Percentiles rank a stretch among this genome's conserved stretches.
Conservation (phyloP, 306 rosid genomes). For the Cicer arietinum region DNA sequence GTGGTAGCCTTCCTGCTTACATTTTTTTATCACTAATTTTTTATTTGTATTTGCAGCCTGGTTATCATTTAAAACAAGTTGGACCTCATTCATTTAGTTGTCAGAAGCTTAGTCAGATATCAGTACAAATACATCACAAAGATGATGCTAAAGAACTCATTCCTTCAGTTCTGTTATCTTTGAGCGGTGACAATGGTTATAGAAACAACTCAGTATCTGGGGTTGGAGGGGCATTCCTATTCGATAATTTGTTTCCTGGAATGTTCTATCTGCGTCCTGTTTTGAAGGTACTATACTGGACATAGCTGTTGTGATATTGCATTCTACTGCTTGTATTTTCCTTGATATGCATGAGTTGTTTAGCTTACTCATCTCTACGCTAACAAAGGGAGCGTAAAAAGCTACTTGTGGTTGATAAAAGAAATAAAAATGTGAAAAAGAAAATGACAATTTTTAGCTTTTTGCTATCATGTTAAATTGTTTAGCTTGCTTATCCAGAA, state of each 20-base stretch:
- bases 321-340: constrained; percentile 37
- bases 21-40: constrained; percentile 26
- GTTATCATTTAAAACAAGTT: constrained; percentile 81
- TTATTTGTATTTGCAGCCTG: constrained; percentile 66
- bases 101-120: constrained; percentile 96
- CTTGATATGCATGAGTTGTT: constrained; percentile 20
- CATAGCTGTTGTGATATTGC: constrained; percentile 31
- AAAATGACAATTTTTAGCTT: constrained; percentile 5
- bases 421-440: constrained; percentile 30
- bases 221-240: constrained; percentile 78
- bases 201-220: constrained; percentile 91
- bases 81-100: constrained; percentile 86
- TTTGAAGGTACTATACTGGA: constrained; percentile 72
- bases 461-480: constrained; percentile 31
- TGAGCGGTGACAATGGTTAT: constrained; percentile 95
- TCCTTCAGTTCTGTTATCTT: constrained; percentile 90
- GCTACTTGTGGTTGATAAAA: constrained; percentile 22
- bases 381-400: constrained; percentile 9
- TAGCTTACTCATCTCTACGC: constrained; percentile 34
- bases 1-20: constrained; percentile 43
- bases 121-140: constrained; percentile 69
- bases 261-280: constrained; percentile 95
- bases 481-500: constrained; percentile 40
- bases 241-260: constrained; percentile 87
- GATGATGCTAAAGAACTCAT: constrained; percentile 71